These are phyloP conservation scores for Colletotrichum ledebouriae DNA, from an alignment of 2,329 filamentous ascomycete species.

Conservation along the genomic window DNA sequence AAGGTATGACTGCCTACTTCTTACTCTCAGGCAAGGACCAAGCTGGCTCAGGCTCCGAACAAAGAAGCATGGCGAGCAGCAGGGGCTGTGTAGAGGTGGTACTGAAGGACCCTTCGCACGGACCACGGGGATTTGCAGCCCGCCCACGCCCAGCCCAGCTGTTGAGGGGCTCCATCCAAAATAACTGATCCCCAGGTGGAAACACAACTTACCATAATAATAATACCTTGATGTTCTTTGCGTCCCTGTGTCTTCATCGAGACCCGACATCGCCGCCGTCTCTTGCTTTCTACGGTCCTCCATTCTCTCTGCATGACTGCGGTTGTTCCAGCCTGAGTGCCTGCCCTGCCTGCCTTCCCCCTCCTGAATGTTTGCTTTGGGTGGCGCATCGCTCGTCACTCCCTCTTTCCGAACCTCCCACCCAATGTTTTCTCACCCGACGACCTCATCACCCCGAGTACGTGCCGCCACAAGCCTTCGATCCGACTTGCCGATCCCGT, in stretches of 20 bases:
- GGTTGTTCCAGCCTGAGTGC: constrained; percentile 17
- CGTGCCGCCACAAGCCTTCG: constrained; percentile 41
- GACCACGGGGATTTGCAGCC: background rate
- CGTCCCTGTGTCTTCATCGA: constrained; percentile 27
- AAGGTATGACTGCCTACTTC: background rate
- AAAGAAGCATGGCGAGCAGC: constrained; percentile 19
- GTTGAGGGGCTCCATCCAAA: constrained; percentile 40
- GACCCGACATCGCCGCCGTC: constrained; percentile 33
- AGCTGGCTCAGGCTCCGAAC: constrained; percentile 21
- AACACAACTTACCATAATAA: constrained; percentile 39
- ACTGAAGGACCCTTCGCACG: constrained; percentile 32
- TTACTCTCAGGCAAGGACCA: background rate
- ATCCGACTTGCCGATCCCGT: constrained; percentile 28
- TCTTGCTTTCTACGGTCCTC: constrained; percentile 6
- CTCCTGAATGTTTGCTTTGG: constrained; percentile 40
- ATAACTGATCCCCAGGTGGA: constrained; percentile 38
- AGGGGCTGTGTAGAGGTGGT: constrained; percentile 23
- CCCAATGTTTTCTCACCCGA: constrained; percentile 43
- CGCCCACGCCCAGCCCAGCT: constrained; percentile 13
- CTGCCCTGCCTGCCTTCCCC: background rate
- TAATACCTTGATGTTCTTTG: constrained; percentile 30
- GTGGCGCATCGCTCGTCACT: constrained; percentile 42
- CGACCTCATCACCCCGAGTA: constrained; percentile 37
- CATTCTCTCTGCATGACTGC: constrained; percentile 20
- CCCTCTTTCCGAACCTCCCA: constrained; percentile 27